phyloP scores from a whole-genome alignment of 2,329 filamentous ascomycete species.

The Taxawa tesnikishii region DNA sequence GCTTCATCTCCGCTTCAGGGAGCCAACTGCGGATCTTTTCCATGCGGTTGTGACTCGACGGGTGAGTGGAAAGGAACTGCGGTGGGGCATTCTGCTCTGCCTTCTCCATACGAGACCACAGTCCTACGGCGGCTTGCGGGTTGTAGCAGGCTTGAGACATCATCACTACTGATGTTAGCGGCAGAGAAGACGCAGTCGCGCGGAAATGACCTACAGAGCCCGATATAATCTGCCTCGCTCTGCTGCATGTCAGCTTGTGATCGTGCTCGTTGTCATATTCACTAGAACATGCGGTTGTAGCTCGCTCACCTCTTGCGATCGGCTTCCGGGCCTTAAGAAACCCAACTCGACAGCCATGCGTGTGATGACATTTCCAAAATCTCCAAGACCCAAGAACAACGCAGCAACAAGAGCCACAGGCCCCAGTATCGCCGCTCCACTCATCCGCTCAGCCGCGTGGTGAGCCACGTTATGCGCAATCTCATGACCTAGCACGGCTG shows the following conservation, averaged over 20 bases:
- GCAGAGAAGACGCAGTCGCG: neutral
- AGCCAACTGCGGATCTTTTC: conserved; percentile 52
- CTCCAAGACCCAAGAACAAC: conserved; percentile 29
- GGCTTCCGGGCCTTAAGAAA: conserved; percentile 55
- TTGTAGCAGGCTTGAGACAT: conserved; percentile 73
- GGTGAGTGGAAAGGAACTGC: conserved; percentile 67
- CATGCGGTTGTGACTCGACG: conserved; percentile 54
- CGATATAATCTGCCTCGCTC: conserved; percentile 68
- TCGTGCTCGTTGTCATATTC: neutral
- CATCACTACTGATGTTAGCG: conserved; percentile 41
- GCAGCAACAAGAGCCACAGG: conserved; percentile 20
- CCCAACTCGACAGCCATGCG: conserved; percentile 45
- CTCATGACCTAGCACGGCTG: conserved; percentile 67
- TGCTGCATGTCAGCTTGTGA: neutral
- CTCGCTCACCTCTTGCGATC: conserved; percentile 46
- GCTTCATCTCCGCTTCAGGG: conserved; percentile 26
- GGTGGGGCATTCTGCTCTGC: conserved; percentile 40
- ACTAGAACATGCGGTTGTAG: neutral
- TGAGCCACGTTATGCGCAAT: conserved; percentile 65
- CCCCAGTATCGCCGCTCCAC: conserved; percentile 26
- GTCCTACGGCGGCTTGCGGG: conserved; percentile 50
- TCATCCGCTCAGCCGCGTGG: conserved; percentile 54
- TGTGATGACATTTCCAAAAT: conserved; percentile 18
- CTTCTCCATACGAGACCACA: conserved; percentile 50
- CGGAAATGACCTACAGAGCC: conserved; percentile 32